Percentiles rank a stretch among this genome's conserved stretches.
phyloP scores from a whole-genome alignment of 2,329 filamentous ascomycete genomes.

The Catunica adiposa region DNA sequence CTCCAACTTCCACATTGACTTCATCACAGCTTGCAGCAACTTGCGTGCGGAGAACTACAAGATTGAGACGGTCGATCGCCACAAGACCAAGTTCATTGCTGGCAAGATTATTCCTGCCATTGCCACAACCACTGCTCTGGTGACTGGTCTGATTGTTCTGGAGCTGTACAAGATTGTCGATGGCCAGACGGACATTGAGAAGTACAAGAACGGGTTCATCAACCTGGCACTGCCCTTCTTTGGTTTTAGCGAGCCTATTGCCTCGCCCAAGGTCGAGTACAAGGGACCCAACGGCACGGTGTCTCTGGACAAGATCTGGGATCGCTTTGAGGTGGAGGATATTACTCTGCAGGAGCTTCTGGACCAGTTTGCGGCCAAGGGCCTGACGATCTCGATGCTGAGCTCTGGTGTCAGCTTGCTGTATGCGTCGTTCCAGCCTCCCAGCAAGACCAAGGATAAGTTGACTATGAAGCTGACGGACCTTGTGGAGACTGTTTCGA shows the following conservation, averaged over 20 bases:
- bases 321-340: constrained; percentile 81
- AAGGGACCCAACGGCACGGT: constrained; percentile 63
- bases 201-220: constrained; percentile 98
- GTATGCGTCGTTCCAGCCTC: constrained; percentile 83
- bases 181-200: constrained; percentile 88
- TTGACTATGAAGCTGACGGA: constrained; percentile 71
- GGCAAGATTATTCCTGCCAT: constrained; percentile 99
- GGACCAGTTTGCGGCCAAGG: constrained; percentile 62
- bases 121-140: constrained; percentile 87
- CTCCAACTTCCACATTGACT: constrained; percentile 95
- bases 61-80: constrained; percentile 77
- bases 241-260: constrained; percentile 92
- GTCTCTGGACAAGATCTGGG: constrained; percentile 90
- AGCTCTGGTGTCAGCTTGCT: constrained; percentile 93
- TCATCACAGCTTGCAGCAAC: constrained; percentile 95
- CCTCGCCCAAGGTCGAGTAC: constrained; percentile 84
- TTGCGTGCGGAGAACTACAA: constrained; percentile 96
- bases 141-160: constrained; percentile 81
- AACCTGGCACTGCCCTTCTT: constrained; percentile 96
- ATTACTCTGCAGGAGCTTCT: constrained; percentile 74
- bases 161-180: constrained; percentile 96
- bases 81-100: constrained; percentile 99
- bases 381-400: constrained; percentile 76
- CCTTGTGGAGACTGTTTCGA: constrained; percentile 74
- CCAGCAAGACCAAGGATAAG: constrained; percentile 63